Percentiles rank a stretch among this genome's conserved stretches.
Conservation (phyloP, 768 basidiomycete species). For the Chalciporus piperatus region DNA sequence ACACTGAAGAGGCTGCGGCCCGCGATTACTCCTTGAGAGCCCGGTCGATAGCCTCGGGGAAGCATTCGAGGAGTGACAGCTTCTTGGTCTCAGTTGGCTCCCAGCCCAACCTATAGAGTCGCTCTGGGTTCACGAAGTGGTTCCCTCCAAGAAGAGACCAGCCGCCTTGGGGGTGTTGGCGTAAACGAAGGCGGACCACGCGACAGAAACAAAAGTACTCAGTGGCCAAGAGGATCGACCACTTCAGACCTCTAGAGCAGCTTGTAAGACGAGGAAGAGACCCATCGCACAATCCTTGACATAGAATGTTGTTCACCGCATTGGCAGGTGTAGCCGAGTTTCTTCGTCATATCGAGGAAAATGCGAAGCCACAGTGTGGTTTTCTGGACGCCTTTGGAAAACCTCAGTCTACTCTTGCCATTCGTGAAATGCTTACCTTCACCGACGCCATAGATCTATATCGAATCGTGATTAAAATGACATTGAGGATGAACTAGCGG, state of each 20-base stretch:
- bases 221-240: conserved; percentile 38
- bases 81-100: conserved; percentile 30
- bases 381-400: conserved; percentile 33
- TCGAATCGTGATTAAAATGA: not conserved
- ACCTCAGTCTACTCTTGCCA: not conserved
- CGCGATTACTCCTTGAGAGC: conserved; percentile 9
- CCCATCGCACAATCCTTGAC: conserved; percentile 40
- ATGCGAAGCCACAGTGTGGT: conserved; percentile 36
- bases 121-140: conserved; percentile 32
- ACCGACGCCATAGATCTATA: conserved; percentile 42
- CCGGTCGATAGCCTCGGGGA: conserved; percentile 31
- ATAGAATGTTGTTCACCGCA: conserved; percentile 37
- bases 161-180: conserved; percentile 27
- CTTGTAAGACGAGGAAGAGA: conserved; percentile 36
- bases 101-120: conserved; percentile 41
- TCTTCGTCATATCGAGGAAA: conserved; percentile 33
- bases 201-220: conserved; percentile 12
- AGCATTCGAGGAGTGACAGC: conserved; percentile 24
- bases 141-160: conserved; percentile 43
- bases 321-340: conserved; percentile 33
- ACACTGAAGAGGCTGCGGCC: not conserved
- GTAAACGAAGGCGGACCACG: not conserved
- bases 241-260: conserved; percentile 38
- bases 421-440: conserved; percentile 26
- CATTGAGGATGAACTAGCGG: too few relatives aligned